Conservation (phyloP, 345 rosid species). For the Zanthoxylum bungeanum region DNA sequence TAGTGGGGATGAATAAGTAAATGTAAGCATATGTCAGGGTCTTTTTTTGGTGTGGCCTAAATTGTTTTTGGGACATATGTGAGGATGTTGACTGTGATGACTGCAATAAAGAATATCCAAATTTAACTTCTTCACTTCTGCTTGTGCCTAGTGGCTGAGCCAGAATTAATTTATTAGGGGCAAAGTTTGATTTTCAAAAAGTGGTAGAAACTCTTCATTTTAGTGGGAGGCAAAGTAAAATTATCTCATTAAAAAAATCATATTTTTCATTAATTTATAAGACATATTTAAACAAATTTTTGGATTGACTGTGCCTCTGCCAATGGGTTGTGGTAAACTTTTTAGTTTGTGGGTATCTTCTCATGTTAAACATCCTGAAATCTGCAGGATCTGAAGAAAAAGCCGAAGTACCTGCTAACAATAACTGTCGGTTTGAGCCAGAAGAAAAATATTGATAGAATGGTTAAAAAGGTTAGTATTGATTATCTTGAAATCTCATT, state of each 20-base stretch:
- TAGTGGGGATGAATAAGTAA: neutral
- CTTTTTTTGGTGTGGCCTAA: neutral
- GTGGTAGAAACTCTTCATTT: too few species aligned
- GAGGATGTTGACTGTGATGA: neutral
- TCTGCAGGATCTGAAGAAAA: conserved; percentile 74
- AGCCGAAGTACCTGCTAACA: conserved; percentile 77
- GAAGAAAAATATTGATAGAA: conserved; percentile 57
- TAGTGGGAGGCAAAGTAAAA: too few species aligned
- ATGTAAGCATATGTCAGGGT: neutral
- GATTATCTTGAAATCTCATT: neutral
- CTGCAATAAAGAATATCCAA: neutral
- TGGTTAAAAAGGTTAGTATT: conserved; percentile 69
- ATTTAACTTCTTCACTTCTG: neutral
- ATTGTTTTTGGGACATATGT: neutral
- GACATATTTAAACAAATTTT: too few species aligned
- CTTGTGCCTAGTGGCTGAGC: too few species aligned
- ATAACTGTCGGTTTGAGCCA: conserved; percentile 86
- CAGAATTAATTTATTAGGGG: too few species aligned
- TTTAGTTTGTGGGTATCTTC: neutral
- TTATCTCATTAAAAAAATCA: too few species aligned
- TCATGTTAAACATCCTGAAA: conserved; percentile 6
- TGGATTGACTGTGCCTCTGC: too few species aligned
- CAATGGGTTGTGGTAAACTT: too few species aligned
- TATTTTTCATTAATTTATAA: too few species aligned
- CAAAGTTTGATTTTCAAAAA: too few species aligned